A percentile compares a stretch with the other conserved stretches of the same genome.
Evolutionary conservation across 106 monocot species (phyloP).

Genomic region (Dioscorea zingiberensis): DNA sequence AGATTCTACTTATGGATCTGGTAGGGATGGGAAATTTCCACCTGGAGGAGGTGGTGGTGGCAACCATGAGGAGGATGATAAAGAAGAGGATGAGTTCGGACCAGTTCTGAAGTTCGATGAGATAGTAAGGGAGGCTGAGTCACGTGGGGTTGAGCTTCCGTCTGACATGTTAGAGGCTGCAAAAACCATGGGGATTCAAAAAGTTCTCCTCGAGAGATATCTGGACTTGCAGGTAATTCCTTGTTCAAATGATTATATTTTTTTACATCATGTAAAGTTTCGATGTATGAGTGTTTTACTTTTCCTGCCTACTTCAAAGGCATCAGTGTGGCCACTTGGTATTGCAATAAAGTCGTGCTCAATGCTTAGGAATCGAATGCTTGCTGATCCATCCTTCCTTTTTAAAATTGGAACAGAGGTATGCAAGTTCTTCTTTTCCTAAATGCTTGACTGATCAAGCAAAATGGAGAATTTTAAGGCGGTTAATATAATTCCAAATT

Average conservation of each 20-base stretch:
- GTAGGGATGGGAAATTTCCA: constrained; percentile 26
- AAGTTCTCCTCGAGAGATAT: constrained; percentile 65
- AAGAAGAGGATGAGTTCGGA: constrained; percentile 49
- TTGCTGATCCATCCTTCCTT: constrained; percentile 76
- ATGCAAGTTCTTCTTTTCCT: not conserved
- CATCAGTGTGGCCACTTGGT: constrained; percentile 54
- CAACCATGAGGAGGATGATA: constrained; percentile 7
- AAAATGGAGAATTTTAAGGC: not conserved
- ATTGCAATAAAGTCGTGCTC: constrained; percentile 41
- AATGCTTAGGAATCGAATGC: constrained; percentile 62
- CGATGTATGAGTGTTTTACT: too few relatives aligned
- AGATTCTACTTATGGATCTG: constrained; percentile 4
- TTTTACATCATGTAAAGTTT: not conserved
- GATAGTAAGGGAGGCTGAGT: constrained; percentile 41
- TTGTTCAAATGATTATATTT: not conserved
- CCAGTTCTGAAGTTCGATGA: constrained; percentile 49
- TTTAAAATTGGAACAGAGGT: constrained; percentile 90
- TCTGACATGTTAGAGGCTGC: constrained; percentile 64
- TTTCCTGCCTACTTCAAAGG: constrained; percentile 18
- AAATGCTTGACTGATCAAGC: not conserved
- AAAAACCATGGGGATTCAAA: constrained; percentile 51
- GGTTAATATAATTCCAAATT: not conserved
- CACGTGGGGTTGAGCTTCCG: constrained; percentile 33
- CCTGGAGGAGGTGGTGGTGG: constrained; percentile 26
- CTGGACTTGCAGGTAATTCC: constrained; percentile 67